Percentiles rank a stretch among this genome's conserved stretches.
Conservation (phyloP, 2,329 filamentous ascomycete genomes). For the Cladophialophora bantiana region DNA sequence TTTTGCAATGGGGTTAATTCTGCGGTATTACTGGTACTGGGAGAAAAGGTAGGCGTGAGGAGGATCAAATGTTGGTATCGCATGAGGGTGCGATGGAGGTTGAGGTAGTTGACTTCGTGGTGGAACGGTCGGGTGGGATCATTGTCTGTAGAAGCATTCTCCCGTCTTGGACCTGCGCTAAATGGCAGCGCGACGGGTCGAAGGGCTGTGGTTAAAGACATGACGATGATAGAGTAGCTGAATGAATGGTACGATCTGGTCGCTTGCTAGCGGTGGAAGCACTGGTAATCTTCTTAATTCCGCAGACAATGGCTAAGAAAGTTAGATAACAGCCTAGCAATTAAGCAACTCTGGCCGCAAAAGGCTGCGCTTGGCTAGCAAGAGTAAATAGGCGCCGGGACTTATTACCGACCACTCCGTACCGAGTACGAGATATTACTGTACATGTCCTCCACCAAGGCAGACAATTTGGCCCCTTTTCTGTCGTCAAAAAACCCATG, state of each 20-base stretch:
- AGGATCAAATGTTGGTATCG: conserved; percentile 55
- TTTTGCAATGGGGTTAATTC: conserved; percentile 44
- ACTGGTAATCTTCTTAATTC: no score
- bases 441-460: no score
- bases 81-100: conserved; percentile 51
- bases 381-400: no score
- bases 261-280: background rate
- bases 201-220: conserved; percentile 32
- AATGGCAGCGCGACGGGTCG: conserved; percentile 30
- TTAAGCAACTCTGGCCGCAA: no score
- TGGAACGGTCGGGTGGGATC: conserved; percentile 30
- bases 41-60: conserved; percentile 31
- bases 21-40: conserved; percentile 37
- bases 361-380: no score
- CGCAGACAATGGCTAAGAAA: no score
- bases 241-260: background rate
- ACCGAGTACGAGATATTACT: no score
- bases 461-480: no score
- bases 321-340: no score
- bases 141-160: conserved; percentile 12
- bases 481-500: no score
- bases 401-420: no score
- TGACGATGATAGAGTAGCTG: conserved; percentile 1
- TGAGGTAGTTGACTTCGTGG: conserved; percentile 45
- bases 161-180: conserved; percentile 28